These are phyloP conservation scores for Heritiera littoralis DNA, from an alignment of 345 rosid species.

Conservation along the genomic window DNA sequence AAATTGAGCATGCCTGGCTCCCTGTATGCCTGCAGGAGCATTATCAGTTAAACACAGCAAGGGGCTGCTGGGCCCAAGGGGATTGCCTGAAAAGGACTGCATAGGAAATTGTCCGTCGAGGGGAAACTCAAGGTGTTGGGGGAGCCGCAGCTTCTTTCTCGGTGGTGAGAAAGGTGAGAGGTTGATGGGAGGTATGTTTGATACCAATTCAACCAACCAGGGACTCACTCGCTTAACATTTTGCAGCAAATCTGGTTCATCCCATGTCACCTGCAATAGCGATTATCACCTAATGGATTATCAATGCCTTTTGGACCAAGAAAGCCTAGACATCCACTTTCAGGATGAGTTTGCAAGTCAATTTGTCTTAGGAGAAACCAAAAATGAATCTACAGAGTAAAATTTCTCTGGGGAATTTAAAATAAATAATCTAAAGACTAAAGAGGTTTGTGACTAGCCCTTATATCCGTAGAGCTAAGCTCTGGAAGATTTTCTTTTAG, in stretches of 20 bases:
- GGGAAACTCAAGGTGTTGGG: constrained; percentile 62
- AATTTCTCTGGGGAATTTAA: neutral
- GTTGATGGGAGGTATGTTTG: constrained; percentile 70
- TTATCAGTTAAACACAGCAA: constrained; percentile 56
- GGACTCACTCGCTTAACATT: constrained; percentile 89
- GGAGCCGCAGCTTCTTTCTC: constrained; percentile 73
- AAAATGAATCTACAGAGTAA: neutral
- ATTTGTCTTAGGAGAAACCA: neutral
- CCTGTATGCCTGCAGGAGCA: constrained; percentile 99
- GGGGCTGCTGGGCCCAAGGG: constrained; percentile 50
- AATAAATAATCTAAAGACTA: neutral
- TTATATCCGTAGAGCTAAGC: neutral
- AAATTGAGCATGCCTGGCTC: constrained; percentile 99
- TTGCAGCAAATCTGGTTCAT: constrained; percentile 91
- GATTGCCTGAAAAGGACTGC: constrained; percentile 59
- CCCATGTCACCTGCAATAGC: constrained; percentile 81
- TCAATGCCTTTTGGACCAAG: neutral
- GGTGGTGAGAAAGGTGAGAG: constrained; percentile 81
- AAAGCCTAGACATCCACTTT: neutral
- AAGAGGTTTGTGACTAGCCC: neutral
- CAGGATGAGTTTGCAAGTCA: neutral
- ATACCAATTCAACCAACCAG: constrained; percentile 91
- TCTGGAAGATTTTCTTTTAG: neutral
- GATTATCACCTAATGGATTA: neutral
- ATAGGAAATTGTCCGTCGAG: constrained; percentile 52